Conservation (phyloP, 2,329 filamentous ascomycete genomes). For the Ceratocystis papillata region DNA sequence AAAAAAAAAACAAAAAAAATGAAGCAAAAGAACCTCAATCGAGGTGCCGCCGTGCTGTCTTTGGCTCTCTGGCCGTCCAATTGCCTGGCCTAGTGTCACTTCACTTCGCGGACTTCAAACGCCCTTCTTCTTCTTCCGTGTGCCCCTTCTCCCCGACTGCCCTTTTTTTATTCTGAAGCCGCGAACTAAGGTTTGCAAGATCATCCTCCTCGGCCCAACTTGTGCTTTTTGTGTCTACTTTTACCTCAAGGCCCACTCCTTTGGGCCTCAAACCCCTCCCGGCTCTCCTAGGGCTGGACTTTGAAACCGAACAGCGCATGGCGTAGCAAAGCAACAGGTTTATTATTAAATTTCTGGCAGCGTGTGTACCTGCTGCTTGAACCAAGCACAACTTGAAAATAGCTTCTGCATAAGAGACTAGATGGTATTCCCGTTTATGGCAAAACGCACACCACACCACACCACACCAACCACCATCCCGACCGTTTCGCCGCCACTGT, state of each 20-base stretch:
- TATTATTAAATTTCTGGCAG: background rate
- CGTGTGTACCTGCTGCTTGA: background rate
- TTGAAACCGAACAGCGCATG: conserved; percentile 7
- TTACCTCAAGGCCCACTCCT: background rate
- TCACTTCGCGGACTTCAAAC: background rate
- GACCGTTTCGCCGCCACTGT: background rate
- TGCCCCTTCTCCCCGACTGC: background rate
- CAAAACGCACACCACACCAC: background rate
- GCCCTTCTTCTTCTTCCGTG: too few species aligned
- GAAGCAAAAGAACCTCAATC: background rate
- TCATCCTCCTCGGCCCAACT: background rate
- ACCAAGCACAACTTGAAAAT: conserved; percentile 3
- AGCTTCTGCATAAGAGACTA: conserved; percentile 1
- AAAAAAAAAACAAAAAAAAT: too few species aligned
- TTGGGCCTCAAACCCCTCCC: background rate
- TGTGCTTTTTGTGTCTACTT: background rate
- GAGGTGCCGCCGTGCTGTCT: background rate
- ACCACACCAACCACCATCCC: background rate
- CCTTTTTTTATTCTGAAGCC: background rate
- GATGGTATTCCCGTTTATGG: background rate
- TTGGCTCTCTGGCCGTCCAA: background rate
- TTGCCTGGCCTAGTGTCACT: background rate
- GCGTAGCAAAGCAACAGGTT: conserved; percentile 9
- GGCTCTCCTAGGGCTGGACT: conserved; percentile 8
- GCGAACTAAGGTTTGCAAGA: background rate